Conservation (phyloP, 2,329 filamentous ascomycete species). For the Cadophora sp. region DNA sequence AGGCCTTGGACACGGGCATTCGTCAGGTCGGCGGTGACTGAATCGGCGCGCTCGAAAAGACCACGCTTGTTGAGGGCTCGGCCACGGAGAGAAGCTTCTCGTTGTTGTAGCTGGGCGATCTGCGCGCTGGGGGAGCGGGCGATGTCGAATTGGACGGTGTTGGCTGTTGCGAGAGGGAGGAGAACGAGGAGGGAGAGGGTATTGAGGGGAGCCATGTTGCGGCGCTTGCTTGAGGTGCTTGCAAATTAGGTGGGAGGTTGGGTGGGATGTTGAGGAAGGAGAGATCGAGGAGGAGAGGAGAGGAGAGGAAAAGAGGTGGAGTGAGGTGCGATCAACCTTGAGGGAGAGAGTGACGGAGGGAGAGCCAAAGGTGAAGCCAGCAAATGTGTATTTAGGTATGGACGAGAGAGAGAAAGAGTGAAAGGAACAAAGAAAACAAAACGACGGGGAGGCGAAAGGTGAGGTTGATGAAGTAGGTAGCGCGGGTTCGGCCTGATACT, state of each 20-base stretch:
- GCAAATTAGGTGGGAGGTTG: not conserved
- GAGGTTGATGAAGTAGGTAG: conserved; percentile 3
- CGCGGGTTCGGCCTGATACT: no score
- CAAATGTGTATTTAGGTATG: conserved; percentile 4
- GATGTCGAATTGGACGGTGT: conserved; percentile 39
- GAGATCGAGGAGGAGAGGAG: conserved; percentile 9
- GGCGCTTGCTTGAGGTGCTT: conserved; percentile 23
- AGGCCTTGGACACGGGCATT: conserved; percentile 63
- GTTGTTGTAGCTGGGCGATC: conserved; percentile 34
- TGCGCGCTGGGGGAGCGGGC: conserved; percentile 32
- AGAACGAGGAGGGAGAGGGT: conserved; percentile 23
- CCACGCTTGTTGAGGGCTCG: conserved; percentile 4
- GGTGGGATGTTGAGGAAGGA: conserved; percentile 10
- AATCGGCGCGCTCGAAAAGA: conserved; percentile 28
- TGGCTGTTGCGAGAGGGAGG: conserved; percentile 25
- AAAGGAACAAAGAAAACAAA: conserved; percentile 3
- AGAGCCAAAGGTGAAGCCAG: not conserved
- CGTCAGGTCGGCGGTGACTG: conserved; percentile 33
- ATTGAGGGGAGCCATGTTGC: conserved; percentile 24
- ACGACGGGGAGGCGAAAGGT: conserved; percentile 1
- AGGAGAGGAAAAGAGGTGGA: not conserved
- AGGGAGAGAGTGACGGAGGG: not conserved
- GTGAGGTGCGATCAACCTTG: not conserved
- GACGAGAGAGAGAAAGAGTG: not conserved
- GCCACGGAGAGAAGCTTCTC: conserved; percentile 28